Conservation (phyloP, 2,329 filamentous ascomycete species). For the Furcasterigmium furcatum region DNA sequence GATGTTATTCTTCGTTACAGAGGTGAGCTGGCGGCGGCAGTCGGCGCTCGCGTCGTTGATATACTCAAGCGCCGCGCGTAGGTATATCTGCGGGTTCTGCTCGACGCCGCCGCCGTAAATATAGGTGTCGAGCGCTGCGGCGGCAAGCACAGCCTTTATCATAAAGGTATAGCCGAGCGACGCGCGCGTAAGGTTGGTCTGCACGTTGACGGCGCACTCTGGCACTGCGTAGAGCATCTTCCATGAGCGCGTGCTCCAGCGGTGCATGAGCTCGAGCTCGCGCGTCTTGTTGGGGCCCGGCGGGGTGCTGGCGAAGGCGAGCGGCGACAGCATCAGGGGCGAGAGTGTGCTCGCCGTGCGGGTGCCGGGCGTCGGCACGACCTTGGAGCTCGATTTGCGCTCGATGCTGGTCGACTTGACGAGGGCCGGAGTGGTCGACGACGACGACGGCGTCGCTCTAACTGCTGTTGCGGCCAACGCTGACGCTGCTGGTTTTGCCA, state of each 20-base stretch:
- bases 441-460: too few species aligned
- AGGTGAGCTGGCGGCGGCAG: conserved; percentile 15
- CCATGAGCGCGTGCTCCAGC: conserved; percentile 43
- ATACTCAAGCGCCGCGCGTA: conserved; percentile 5
- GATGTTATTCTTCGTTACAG: conserved; percentile 17
- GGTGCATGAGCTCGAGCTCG: conserved; percentile 49
- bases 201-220: conserved; percentile 17
- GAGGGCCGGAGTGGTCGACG: too few species aligned
- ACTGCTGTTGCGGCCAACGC: too few species aligned
- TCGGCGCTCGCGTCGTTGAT: conserved; percentile 4
- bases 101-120: not conserved
- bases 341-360: too few species aligned
- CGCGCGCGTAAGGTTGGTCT: not conserved
- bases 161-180: not conserved
- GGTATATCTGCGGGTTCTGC: conserved; percentile 15
- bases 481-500: too few species aligned
- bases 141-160: not conserved
- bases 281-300: not conserved
- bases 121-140: not conserved
- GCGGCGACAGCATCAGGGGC: not conserved
- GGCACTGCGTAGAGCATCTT: conserved; percentile 32
- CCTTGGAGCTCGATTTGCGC: too few species aligned
- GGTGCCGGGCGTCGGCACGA: too few species aligned
- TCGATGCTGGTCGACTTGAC: not conserved
- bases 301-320: not conserved